phyloP scores from a whole-genome alignment of 352 stramenopile species.

The Pythium plurisporium region DNA sequence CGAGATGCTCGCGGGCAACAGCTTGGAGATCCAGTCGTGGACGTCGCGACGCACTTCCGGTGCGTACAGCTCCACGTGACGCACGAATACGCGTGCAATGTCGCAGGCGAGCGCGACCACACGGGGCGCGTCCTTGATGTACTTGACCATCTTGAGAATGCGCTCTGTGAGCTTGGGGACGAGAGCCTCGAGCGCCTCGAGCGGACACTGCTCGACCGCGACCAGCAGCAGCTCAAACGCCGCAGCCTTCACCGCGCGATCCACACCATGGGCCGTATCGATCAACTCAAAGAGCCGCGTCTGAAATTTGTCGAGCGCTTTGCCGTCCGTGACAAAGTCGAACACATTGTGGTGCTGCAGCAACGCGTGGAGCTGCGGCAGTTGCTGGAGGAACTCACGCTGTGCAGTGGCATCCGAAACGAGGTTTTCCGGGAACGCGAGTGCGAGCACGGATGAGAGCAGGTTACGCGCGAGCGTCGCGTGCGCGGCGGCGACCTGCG shows the following conservation, averaged over 20 bases:
- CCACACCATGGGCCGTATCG: conserved; percentile 31
- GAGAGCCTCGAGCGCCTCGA: conserved; percentile 55
- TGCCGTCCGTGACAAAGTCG: conserved; percentile 60
- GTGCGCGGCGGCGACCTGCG: conserved; percentile 25
- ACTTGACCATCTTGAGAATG: conserved; percentile 66
- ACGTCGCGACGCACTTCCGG: conserved; percentile 56
- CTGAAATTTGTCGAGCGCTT: conserved; percentile 74
- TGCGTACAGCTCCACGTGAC: conserved; percentile 44
- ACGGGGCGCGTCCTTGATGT: conserved; percentile 31
- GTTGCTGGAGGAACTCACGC: conserved; percentile 43
- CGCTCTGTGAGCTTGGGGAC: conserved; percentile 55
- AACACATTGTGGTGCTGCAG: conserved; percentile 73
- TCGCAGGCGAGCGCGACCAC: conserved; percentile 36
- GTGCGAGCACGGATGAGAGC: conserved; percentile 69
- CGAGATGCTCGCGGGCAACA: conserved; percentile 47
- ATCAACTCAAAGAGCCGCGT: conserved; percentile 54
- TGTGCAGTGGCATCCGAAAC: conserved; percentile 35
- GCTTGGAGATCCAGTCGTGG: conserved; percentile 55
- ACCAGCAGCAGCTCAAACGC: conserved; percentile 61
- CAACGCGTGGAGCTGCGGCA: conserved; percentile 41
- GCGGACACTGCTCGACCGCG: conserved; percentile 48
- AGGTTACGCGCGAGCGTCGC: conserved; percentile 66
- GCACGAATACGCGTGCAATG: conserved; percentile 41
- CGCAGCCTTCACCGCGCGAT: conserved; percentile 31
- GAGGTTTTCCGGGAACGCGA: conserved; percentile 61